Evolutionary conservation across 331 rosid genomes (phyloP).

Genomic region (Arachis monticola): DNA sequence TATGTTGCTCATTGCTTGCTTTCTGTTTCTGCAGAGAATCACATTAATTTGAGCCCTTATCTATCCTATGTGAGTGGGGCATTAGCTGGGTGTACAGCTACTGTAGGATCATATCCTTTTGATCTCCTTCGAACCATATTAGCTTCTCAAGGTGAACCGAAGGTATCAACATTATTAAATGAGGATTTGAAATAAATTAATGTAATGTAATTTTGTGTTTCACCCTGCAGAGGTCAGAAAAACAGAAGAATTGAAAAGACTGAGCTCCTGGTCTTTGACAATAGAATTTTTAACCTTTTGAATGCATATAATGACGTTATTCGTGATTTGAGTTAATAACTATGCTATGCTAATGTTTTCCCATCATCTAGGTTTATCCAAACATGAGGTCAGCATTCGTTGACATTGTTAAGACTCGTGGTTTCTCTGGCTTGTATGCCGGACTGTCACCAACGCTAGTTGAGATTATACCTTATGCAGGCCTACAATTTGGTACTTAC

Average conservation of each 20-base stretch:
- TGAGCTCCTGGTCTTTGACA: slow-evolving; percentile 18
- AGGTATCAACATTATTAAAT: slow-evolving; percentile 57
- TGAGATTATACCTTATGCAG: slow-evolving; percentile 96
- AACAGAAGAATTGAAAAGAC: neutral
- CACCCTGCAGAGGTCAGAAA: slow-evolving; percentile 20
- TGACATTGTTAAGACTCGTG: slow-evolving; percentile 71
- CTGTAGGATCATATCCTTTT: slow-evolving; percentile 96
- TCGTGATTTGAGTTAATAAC: slow-evolving; percentile 11
- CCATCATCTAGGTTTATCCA: slow-evolving; percentile 75
- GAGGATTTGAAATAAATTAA: slow-evolving; percentile 27
- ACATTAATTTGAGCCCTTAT: slow-evolving; percentile 76
- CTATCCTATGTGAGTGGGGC: slow-evolving; percentile 91
- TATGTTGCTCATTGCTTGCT: slow-evolving; percentile 34
- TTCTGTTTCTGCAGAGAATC: slow-evolving; percentile 77
- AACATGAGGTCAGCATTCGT: slow-evolving; percentile 82
- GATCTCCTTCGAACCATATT: slow-evolving; percentile 97
- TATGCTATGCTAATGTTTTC: slow-evolving; percentile 30
- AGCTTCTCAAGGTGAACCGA: slow-evolving; percentile 99
- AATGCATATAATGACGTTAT: slow-evolving; percentile 4
- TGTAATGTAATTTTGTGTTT: slow-evolving; percentile 23
- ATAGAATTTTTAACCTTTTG: slow-evolving; percentile 4
- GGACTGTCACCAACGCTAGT: slow-evolving; percentile 92
- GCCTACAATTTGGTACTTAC: slow-evolving; percentile 90
- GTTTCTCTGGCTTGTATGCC: slow-evolving; percentile 84
- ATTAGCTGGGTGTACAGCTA: slow-evolving; percentile 93